Base-by-base conservation (phyloP, 129 eudicot genomes). In the Saposhnikovia divaricata region DNA sequence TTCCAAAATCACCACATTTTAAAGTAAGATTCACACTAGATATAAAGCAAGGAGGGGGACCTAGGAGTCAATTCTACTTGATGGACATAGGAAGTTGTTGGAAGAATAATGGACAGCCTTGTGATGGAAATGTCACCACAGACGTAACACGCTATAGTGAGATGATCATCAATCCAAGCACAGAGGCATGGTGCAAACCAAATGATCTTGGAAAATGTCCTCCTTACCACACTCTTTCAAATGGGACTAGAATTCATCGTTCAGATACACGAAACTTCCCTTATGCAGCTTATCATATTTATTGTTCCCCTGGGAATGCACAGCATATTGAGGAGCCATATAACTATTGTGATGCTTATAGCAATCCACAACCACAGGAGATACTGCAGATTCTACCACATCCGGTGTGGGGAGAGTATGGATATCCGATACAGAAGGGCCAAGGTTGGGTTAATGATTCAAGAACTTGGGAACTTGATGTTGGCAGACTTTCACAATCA, bases 321-420 rank as follows among this genome's bases (percentile, higher is more conserved):
- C 9, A 84, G 76, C 87, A 90, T 50, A 8, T 90, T 74, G 96
- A 91, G 78, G 51, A 80, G 38, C 98, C 97, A 0, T 74, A 65
- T 68, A 84, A 87, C 84, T 76, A 82, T 0, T 94, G 98, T 74
- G 98, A 94, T 79, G 90, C 98, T 31, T 91, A 90, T 51, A 91
- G 98, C 85, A 94, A 94, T 79, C 98, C 97, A 8, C 97, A 90
- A 75, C 93, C 93, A 12, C 98, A 94, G 78, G 98, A 93, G 75
- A 57, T 91, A 47, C 88, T 93, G 11, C 98, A 93, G 92, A 38
- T 93, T 81, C 80, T 91, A 44, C 98, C 98, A 72, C 98, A 93
- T 85, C 97, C 98, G 0, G 84, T 88, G 9, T 93, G 97, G 97
- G 91, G 83, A 1, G 92, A 88, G 3, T 90, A 93, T 38, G 97